phyloP scores from a whole-genome alignment of 2,329 filamentous ascomycete genomes.

The Phialophora macrospora region DNA sequence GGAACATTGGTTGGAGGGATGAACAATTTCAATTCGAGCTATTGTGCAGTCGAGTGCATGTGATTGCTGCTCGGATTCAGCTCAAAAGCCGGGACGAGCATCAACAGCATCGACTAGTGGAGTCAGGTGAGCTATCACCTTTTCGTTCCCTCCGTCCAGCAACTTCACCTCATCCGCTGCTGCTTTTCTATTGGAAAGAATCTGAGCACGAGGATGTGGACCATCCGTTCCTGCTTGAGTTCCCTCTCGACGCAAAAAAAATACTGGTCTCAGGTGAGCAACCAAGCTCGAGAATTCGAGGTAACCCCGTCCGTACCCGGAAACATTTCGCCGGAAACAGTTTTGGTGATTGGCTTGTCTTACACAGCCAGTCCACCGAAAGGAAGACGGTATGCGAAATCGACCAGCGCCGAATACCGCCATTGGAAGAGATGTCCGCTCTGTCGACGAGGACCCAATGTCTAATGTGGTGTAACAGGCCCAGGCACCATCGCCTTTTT shows the following conservation, averaged over 20 bases:
- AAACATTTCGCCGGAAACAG: constrained; percentile 7
- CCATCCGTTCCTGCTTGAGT: constrained; percentile 10
- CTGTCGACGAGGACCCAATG: constrained; percentile 37
- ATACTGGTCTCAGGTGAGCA: constrained; percentile 14
- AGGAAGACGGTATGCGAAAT: constrained; percentile 36
- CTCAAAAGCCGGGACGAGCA: background rate
- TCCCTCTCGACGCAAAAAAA: constrained; percentile 7
- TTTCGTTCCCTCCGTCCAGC: constrained; percentile 4
- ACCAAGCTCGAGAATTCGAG: constrained; percentile 22
- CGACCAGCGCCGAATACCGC: constrained; percentile 39
- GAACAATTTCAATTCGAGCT: constrained; percentile 29
- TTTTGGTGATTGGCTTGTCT: constrained; percentile 9
- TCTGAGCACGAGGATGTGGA: constrained; percentile 8
- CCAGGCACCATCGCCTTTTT: constrained; percentile 29
- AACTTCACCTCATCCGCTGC: constrained; percentile 1
- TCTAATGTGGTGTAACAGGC: constrained; percentile 35
- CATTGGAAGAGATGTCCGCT: constrained; percentile 22
- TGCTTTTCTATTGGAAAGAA: constrained; percentile 29
- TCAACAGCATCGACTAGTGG: constrained; percentile 14
- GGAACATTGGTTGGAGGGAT: constrained; percentile 15
- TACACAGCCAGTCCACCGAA: constrained; percentile 12
- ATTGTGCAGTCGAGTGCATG: constrained; percentile 20
- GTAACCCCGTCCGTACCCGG: constrained; percentile 19
- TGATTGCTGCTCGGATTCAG: background rate
- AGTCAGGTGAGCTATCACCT: constrained; percentile 5